Percentiles rank a stretch among this genome's conserved stretches.
Evolutionary conservation across 2,329 filamentous ascomycete genomes (phyloP).

Genomic region (Massarina eburnea): DNA sequence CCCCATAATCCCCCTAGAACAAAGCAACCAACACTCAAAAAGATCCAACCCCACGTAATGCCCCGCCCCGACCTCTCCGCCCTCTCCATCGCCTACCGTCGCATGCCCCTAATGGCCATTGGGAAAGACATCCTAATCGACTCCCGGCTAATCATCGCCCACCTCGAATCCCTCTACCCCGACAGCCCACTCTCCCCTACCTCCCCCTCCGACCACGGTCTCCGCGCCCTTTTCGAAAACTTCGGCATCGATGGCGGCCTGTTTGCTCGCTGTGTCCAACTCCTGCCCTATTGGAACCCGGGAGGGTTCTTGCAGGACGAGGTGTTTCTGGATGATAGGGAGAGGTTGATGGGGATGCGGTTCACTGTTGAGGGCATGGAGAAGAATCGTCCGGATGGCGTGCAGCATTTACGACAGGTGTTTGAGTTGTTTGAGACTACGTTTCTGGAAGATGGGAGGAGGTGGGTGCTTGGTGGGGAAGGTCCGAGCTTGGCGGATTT

Average conservation of each 20-base stretch:
- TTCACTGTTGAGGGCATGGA: constrained; percentile 46
- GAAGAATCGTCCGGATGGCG: constrained; percentile 55
- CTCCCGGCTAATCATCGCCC: constrained; percentile 34
- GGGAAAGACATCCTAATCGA: constrained; percentile 38
- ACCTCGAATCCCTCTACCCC: constrained; percentile 26
- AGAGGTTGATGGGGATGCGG: constrained; percentile 44
- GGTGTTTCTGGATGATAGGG: constrained; percentile 61
- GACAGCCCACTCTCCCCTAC: constrained; percentile 13
- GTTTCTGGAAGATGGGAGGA: constrained; percentile 65
- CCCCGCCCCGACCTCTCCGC: constrained; percentile 32
- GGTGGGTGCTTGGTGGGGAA: constrained; percentile 62
- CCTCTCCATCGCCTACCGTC: constrained; percentile 42
- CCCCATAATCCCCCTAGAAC: not conserved
- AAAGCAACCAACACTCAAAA: not conserved
- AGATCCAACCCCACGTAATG: constrained; percentile 59
- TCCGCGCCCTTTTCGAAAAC: constrained; percentile 59
- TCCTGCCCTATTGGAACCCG: constrained; percentile 62
- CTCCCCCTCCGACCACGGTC: constrained; percentile 43
- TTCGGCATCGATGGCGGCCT: constrained; percentile 60
- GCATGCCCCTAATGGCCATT: constrained; percentile 35
- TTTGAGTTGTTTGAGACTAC: constrained; percentile 64
- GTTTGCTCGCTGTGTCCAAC: constrained; percentile 55
- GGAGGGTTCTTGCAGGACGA: constrained; percentile 56
- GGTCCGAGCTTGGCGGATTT: constrained; percentile 65
- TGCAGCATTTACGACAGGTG: constrained; percentile 56